Evolutionary conservation across 495 filamentous ascomycete species (phyloP).

Genomic region (Letharia lupina): DNA sequence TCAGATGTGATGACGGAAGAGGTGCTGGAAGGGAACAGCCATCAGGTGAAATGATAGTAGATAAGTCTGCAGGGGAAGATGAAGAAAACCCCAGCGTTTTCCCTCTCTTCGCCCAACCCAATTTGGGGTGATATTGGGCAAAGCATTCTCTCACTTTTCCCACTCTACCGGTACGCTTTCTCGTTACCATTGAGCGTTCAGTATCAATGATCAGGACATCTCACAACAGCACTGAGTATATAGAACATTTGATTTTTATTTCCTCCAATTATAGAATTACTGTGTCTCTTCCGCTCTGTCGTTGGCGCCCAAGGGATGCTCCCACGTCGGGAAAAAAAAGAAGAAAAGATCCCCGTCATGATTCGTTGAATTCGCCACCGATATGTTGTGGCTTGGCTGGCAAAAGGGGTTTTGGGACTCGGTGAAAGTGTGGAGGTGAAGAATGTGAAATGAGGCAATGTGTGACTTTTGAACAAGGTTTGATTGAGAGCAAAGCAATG

Average conservation of each 20-base stretch:
- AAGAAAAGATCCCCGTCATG: slow-evolving; percentile 18
- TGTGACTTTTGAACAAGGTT: slow-evolving; percentile 9
- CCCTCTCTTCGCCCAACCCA: not conserved
- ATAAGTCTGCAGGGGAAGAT: not conserved
- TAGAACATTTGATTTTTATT: not conserved
- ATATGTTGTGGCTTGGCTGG: slow-evolving; percentile 4
- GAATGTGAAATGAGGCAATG: slow-evolving; percentile 2
- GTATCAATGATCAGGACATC: too few species aligned
- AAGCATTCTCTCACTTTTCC: not conserved
- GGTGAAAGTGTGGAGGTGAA: slow-evolving; percentile 9
- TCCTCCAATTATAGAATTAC: slow-evolving; percentile 17
- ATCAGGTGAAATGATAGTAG: not conserved
- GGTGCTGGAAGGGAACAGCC: not conserved
- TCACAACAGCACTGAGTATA: not conserved
- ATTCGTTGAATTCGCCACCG: slow-evolving; percentile 14
- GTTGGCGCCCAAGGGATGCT: slow-evolving; percentile 9
- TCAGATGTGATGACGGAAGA: not conserved
- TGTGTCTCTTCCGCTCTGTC: slow-evolving; percentile 10
- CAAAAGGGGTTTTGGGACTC: not conserved
- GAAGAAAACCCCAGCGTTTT: not conserved
- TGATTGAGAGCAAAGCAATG: not conserved
- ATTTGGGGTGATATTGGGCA: not conserved
- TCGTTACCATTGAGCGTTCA: not conserved
- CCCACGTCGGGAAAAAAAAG: slow-evolving; percentile 12
- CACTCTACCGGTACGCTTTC: not conserved